Conservation (phyloP, 148 eudicot genomes). For the Rhododendron vialii region DNA sequence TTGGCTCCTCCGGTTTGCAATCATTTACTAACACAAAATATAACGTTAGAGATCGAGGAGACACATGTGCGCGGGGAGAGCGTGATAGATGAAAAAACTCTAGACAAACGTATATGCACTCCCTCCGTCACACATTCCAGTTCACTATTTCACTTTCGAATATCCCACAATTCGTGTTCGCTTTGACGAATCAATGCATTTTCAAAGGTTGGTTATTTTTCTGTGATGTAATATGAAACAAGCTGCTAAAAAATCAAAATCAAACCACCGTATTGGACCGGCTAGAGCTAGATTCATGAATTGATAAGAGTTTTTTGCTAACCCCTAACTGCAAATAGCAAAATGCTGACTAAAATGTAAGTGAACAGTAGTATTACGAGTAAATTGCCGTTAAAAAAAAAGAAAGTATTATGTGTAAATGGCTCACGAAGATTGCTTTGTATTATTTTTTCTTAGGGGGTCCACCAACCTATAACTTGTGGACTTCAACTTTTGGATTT, state of each 20-base stretch:
- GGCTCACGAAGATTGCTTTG: neutral
- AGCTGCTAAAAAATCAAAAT: too few relatives aligned
- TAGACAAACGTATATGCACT: neutral
- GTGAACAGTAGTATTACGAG: neutral
- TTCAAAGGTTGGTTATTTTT: neutral
- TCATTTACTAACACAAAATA: neutral
- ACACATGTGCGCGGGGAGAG: neutral
- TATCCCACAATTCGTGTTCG: neutral
- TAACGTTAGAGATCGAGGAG: neutral
- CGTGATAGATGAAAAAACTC: neutral
- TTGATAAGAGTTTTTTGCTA: too few relatives aligned
- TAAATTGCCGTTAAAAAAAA: neutral
- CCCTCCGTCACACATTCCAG: neutral
- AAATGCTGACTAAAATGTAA: neutral
- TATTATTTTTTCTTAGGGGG: neutral
- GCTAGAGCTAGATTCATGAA: too few relatives aligned
- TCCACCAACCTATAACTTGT: too few relatives aligned
- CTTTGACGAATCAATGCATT: neutral
- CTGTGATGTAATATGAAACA: too few relatives aligned
- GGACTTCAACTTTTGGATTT: too few relatives aligned
- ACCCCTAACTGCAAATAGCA: neutral
- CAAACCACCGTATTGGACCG: too few relatives aligned
- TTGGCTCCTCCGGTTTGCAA: neutral
- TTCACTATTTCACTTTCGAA: neutral
- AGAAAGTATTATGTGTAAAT: neutral